phyloP scores from a whole-genome alignment of 768 basidiomycete genomes.

The Lentinus tigrinus region DNA sequence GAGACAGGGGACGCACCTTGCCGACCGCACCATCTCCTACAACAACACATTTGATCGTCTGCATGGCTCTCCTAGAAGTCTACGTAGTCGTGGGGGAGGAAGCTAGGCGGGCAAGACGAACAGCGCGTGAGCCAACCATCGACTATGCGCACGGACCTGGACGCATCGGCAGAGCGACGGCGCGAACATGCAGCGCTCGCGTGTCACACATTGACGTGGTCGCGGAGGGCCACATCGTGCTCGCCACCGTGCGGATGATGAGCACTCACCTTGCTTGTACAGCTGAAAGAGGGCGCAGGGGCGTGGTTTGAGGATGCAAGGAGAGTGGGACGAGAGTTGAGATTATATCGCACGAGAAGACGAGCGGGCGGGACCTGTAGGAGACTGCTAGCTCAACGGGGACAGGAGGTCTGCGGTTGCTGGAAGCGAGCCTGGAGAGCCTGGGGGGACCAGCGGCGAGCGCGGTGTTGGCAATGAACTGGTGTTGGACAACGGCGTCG shows the following conservation, averaged over 20 bases:
- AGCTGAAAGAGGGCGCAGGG: neutral
- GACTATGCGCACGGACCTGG: neutral
- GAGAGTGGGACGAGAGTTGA: slow-evolving; percentile 9
- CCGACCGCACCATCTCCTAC: slow-evolving; percentile 98
- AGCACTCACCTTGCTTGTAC: slow-evolving; percentile 16
- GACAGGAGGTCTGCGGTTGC: neutral
- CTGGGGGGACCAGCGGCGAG: neutral
- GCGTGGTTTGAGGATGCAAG: slow-evolving; percentile 1
- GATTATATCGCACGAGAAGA: slow-evolving; percentile 13
- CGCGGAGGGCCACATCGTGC: neutral
- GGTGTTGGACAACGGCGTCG: slow-evolving; percentile 14
- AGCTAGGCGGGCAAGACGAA: neutral
- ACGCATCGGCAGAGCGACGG: slow-evolving; percentile 1
- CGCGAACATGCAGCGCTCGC: slow-evolving; percentile 17
- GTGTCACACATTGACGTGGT: slow-evolving; percentile 17
- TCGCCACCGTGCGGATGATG: neutral
- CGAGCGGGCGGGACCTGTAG: slow-evolving; percentile 1
- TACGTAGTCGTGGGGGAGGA: slow-evolving; percentile 15
- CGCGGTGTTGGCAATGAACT: slow-evolving; percentile 13
- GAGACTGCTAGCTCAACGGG: neutral
- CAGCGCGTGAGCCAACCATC: slow-evolving; percentile 4
- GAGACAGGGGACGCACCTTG: slow-evolving; percentile 64
- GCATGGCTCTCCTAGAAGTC: slow-evolving; percentile 52
- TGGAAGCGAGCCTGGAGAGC: neutral
- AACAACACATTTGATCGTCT: slow-evolving; percentile 97